Evolutionary conservation across 345 rosid genomes (phyloP).

Genomic region (Citrus glauca): DNA sequence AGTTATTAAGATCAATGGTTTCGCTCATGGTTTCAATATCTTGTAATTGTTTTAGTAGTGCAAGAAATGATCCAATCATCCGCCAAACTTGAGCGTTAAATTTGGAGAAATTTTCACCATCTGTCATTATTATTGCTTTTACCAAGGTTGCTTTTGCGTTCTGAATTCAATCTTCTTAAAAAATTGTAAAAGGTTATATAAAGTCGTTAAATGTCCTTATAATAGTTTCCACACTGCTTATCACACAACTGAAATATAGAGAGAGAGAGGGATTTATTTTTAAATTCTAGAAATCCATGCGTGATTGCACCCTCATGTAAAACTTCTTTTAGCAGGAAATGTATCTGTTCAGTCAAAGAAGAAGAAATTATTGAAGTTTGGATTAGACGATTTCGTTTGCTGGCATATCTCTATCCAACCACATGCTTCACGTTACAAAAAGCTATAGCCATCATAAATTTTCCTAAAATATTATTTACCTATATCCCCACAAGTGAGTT

Average conservation of each 20-base stretch:
- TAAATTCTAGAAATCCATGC: no score
- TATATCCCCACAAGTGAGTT: no score
- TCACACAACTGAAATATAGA: no score
- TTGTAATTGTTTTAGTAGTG: neutral
- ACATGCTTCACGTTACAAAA: neutral
- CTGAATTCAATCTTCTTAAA: neutral
- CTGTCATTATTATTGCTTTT: no score
- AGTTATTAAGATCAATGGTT: neutral
- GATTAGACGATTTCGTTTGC: neutral
- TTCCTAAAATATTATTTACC: neutral
- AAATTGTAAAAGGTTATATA: no score
- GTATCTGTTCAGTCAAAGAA: neutral
- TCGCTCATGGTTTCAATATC: neutral
- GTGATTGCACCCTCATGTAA: no score
- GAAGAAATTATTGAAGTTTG: neutral
- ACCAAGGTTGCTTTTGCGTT: neutral
- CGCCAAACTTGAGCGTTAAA: neutral
- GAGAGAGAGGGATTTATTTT: no score
- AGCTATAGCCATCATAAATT: neutral
- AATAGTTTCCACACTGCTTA: no score
- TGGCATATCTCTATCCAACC: neutral
- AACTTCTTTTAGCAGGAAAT: no score
- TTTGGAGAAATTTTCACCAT: neutral
- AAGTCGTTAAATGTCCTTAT: no score
- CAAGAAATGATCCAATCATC: neutral